Evolutionary conservation across 805 yeast species (phyloP), one percentile per base, ranked within the genome.

Genomic region (Maudiozyma saulgeensis): DNA sequence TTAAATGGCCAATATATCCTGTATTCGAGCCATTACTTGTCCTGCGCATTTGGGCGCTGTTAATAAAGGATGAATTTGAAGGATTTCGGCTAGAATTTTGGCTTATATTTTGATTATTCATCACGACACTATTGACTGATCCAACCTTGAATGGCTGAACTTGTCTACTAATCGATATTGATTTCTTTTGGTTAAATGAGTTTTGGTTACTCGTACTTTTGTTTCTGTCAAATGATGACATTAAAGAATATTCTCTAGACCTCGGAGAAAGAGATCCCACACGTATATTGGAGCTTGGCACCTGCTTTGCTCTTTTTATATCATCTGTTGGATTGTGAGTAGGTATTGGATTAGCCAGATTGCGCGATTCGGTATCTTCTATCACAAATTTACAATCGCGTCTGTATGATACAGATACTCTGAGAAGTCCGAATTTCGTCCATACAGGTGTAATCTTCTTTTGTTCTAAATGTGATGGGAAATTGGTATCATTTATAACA

Each of bases 351-450:
- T 38, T 13, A 44, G 25, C 19, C 8, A 40, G 16, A 26, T 18
- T 6, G 18, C 43, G 35, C 7, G 25, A 19, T 37, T 42, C 41
- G 26, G 46, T 25, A 44, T 45, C 34, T 41, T 53, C 49, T 19
- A 88, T 69, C 39, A 75, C 69, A 66, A 91, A 91, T 44, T 78
- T 76, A 53, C 80, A 74, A 60, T 88, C 84, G 39, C 72, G 75
- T 49, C 99, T 75, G 59, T 85, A 91, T 1, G 95, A 83, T 0
- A 87, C 93, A 0, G 93, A 80, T 6, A 87, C 76, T 51, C 79
- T 74, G 47, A 91, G 66, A 1, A 82, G 70, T 0, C 99, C 99
- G 43, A 79, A 71, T 7, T 84, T 80, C 0, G 96, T 87, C 49
- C 76, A 73, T 2, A 93, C 78, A 0, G 95, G 87, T 4, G 78